Base-by-base conservation (phyloP, 139 green algal genomes). In the Tetradesmus lagerheimii region DNA sequence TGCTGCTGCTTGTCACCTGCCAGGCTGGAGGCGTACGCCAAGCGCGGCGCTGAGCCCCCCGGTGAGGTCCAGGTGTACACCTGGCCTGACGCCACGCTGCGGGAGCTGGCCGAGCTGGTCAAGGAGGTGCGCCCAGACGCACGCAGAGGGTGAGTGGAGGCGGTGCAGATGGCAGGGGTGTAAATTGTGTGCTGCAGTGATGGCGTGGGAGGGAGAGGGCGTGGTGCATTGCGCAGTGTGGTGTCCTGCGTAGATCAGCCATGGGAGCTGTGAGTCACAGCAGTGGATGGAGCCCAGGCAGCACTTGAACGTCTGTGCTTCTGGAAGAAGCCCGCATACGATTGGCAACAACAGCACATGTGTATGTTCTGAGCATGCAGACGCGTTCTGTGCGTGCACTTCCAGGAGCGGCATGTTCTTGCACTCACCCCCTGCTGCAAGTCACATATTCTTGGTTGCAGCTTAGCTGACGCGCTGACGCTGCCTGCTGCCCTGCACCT, bases 101-200 rank as follows among this genome's bases (percentile, higher is more conserved):
- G 96, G 45, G 97, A 99, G 92, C 93, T 99, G n/a, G 94, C 94
- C 5, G 97, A 99, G 35, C 92, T 99, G 27, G 93, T 99, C 0
- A 97, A 98, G 89, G 95, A 98, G 83, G 96, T 98, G 31, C 29
- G 88, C 6, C 74, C 86, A 0, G 87, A 91, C 41, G 87, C 87
- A 31, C 57, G 77, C 62, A 41, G 31, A 39, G 71, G 47, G 77
- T 92, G 64, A 75, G 82, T 74, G n/a, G 57, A n/a, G 57, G 57
- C 57, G 4, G 11, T 57, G 57, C 1, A 23, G 57, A 6, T 71
- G 57, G 57, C 23, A 31, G 23, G 23, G 8, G 1, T 37, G 66
- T 16, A 50, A 9, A 50, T 50, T 50, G 43, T 9, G 43, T 50
- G 43, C n/a, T n/a, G n/a, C n/a, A n/a, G n/a, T n/a, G n/a, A n/a